These are phyloP conservation scores for Aspergillus sojae DNA, from an alignment of 2,329 filamentous ascomycete species.

Conservation along the genomic window DNA sequence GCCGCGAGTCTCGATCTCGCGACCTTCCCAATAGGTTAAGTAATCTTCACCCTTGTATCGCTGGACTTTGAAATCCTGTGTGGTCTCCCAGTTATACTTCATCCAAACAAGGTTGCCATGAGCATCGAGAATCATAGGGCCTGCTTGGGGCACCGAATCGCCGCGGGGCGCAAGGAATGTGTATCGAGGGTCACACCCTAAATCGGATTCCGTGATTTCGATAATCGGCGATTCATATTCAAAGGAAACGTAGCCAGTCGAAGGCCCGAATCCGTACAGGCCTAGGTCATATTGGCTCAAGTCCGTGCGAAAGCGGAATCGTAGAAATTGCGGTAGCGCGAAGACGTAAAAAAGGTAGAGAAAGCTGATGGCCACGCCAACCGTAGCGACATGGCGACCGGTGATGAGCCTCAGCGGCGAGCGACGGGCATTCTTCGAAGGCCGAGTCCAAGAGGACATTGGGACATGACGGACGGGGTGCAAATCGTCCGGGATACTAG, in stretches of 20 bases:
- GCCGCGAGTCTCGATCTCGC: constrained; percentile 22
- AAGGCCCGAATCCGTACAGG: constrained; percentile 34
- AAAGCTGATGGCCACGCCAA: constrained; percentile 15
- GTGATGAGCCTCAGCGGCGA: constrained; percentile 10
- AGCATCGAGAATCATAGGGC: constrained; percentile 32
- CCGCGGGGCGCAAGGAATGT: constrained; percentile 36
- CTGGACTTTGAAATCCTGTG: constrained; percentile 32
- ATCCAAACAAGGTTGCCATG: constrained; percentile 32
- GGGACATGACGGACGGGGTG: constrained; percentile 14
- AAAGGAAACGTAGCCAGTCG: constrained; percentile 32
- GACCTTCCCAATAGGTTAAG: constrained; percentile 32
- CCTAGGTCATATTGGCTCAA: constrained; percentile 34
- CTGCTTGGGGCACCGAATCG: constrained; percentile 31
- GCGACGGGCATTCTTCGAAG: constrained; percentile 9
- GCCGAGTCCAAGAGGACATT: constrained; percentile 21
- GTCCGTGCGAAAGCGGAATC: constrained; percentile 20
- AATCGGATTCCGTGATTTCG: constrained; percentile 26
- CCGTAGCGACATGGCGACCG: constrained; percentile 6
- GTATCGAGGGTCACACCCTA: constrained; percentile 32
- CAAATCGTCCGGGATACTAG: background rate
- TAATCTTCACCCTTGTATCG: constrained; percentile 26
- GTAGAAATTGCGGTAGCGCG: constrained; percentile 20
- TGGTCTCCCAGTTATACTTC: constrained; percentile 24
- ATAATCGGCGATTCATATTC: constrained; percentile 30
- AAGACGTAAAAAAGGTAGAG: constrained; percentile 24